Evolutionary conservation across 164 flowering plant genomes (phyloP).

Genomic region (Chloranthus sessilifolius): DNA sequence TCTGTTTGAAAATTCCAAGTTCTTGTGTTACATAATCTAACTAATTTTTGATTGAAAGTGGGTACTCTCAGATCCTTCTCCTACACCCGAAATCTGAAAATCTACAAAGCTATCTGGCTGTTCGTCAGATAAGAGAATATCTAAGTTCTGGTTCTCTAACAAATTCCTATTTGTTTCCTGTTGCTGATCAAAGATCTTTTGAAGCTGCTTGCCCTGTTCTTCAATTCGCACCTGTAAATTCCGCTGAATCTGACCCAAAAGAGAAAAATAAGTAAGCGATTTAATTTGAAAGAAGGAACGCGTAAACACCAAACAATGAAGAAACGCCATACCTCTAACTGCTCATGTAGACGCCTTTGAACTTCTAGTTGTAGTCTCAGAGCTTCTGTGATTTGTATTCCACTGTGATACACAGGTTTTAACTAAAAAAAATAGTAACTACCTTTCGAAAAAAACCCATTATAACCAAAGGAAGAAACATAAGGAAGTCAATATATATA

Average conservation of each 20-base stretch:
- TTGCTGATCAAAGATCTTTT: conserved; percentile 61
- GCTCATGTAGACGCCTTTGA: conserved; percentile 81
- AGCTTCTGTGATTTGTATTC: conserved; percentile 65
- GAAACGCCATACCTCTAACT: conserved; percentile 50
- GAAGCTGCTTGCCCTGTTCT: conserved; percentile 73
- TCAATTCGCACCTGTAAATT: conserved; percentile 68
- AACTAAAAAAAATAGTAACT: neutral
- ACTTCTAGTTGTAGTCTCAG: conserved; percentile 69
- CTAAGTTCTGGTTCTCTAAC: conserved; percentile 20
- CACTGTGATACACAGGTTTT: conserved; percentile 27
- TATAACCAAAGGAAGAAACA: too few relatives aligned
- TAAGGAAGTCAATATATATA: too few relatives aligned
- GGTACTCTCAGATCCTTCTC: conserved; percentile 28
- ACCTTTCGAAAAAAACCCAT: too few relatives aligned
- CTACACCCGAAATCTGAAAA: conserved; percentile 19
- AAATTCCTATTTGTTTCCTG: conserved; percentile 30
- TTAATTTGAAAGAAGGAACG: neutral
- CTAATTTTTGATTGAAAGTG: conserved; percentile 36
- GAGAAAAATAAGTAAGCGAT: neutral
- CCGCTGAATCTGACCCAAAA: conserved; percentile 48
- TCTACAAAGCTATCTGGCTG: conserved; percentile 23
- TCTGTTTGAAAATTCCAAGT: neutral
- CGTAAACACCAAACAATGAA: neutral
- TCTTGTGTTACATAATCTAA: conserved; percentile 8
- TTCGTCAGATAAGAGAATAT: conserved; percentile 16